Percentiles rank a stretch among this genome's conserved stretches.
phyloP scores from a whole-genome alignment of 2,329 filamentous ascomycete species.

The Pseudocercospora vitis region DNA sequence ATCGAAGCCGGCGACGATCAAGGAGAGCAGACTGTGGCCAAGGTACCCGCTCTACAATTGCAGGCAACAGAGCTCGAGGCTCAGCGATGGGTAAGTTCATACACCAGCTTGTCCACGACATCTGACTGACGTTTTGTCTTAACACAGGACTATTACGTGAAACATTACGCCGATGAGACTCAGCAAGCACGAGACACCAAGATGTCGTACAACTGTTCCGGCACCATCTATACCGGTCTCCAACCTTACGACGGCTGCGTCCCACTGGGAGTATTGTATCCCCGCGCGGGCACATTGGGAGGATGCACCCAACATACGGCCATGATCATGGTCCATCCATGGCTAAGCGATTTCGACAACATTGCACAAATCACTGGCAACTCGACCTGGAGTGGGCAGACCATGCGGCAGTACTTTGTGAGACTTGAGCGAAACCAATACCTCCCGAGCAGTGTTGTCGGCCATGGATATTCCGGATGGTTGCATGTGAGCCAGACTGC shows the following conservation, averaged over 20 bases:
- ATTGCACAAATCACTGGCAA: conserved; percentile 62
- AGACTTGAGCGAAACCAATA: conserved; percentile 58
- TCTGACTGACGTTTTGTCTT: too few relatives aligned
- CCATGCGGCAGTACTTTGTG: conserved; percentile 60
- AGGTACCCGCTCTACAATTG: conserved; percentile 56
- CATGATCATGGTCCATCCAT: conserved; percentile 59
- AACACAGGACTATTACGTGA: conserved; percentile 68
- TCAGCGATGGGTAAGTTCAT: conserved; percentile 41
- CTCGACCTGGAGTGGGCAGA: conserved; percentile 55
- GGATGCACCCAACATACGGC: conserved; percentile 60
- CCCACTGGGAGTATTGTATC: conserved; percentile 58
- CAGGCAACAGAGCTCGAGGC: conserved; percentile 55
- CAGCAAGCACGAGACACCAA: conserved; percentile 59
- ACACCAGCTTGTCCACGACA: background rate
- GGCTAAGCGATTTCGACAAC: conserved; percentile 60
- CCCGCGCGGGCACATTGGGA: conserved; percentile 55
- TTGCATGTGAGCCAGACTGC: conserved; percentile 54
- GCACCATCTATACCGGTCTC: conserved; percentile 52
- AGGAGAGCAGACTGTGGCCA: conserved; percentile 52
- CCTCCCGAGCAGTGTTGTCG: conserved; percentile 39
- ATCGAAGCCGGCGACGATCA: conserved; percentile 63
- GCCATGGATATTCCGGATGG: conserved; percentile 62
- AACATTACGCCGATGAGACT: conserved; percentile 58
- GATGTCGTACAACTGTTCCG: conserved; percentile 52
- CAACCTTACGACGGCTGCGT: conserved; percentile 55